A percentile compares a stretch with the other conserved stretches of the same genome.
Evolutionary conservation across 2,329 filamentous ascomycete species (phyloP).

Genomic region (Teratosphaeria zuluensis): DNA sequence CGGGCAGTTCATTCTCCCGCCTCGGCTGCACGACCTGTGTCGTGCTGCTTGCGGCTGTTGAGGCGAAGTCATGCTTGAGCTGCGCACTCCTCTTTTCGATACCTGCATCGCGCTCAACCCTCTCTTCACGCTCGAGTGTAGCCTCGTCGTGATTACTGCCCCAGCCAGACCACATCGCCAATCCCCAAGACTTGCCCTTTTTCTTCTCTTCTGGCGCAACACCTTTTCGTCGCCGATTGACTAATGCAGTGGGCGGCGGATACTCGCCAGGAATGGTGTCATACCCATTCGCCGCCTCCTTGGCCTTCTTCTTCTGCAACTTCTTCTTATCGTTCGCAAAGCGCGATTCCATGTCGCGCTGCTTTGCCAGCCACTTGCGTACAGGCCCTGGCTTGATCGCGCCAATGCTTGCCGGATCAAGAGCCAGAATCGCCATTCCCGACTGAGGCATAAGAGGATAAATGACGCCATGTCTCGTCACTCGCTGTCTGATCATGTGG

Average conservation of each 20-base stretch:
- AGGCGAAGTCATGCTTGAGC: neutral
- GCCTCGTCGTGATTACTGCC: slow-evolving; percentile 80
- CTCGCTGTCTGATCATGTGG: slow-evolving; percentile 86
- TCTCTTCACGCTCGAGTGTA: slow-evolving; percentile 54
- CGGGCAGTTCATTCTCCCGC: neutral
- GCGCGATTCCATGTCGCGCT: slow-evolving; percentile 60
- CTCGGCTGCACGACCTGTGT: neutral
- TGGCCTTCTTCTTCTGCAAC: slow-evolving; percentile 63
- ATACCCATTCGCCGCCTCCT: slow-evolving; percentile 63
- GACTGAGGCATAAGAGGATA: slow-evolving; percentile 55
- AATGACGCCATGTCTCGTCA: slow-evolving; percentile 68
- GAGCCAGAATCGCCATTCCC: slow-evolving; percentile 56
- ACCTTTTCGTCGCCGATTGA: slow-evolving; percentile 34
- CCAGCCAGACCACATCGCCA: slow-evolving; percentile 80
- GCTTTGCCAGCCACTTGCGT: slow-evolving; percentile 71
- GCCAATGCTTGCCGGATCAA: slow-evolving; percentile 59
- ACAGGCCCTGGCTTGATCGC: slow-evolving; percentile 72
- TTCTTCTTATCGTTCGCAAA: slow-evolving; percentile 61
- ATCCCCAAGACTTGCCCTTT: slow-evolving; percentile 50
- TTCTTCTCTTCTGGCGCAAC: slow-evolving; percentile 22
- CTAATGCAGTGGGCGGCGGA: slow-evolving; percentile 72
- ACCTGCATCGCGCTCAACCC: slow-evolving; percentile 25
- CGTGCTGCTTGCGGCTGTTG: neutral
- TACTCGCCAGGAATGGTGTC: slow-evolving; percentile 61
- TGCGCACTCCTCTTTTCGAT: neutral